phyloP scores from a whole-genome alignment of 345 rosid genomes.

The Salix dunnii region DNA sequence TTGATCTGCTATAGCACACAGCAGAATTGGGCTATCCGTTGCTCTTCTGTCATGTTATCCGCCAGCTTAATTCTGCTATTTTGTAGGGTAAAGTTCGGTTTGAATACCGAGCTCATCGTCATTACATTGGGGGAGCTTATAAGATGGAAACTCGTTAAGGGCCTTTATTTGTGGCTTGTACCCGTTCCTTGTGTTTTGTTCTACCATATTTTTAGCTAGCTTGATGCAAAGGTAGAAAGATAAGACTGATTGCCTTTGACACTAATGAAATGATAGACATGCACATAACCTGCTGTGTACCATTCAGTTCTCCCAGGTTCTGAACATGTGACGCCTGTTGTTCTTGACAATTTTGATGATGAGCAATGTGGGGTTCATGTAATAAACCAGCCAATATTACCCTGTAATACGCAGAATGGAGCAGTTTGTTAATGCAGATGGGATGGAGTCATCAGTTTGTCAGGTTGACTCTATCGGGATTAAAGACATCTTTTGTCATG shows the following conservation, averaged over 20 bases:
- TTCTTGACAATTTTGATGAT: no score
- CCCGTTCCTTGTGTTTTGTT: conserved; percentile 9
- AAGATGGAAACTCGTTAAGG: conserved; percentile 75
- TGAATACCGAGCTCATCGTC: conserved; percentile 71
- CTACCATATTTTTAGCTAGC: neutral
- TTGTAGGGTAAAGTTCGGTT: conserved; percentile 83
- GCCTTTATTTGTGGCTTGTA: conserved; percentile 69
- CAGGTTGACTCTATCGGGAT: no score
- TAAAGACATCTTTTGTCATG: no score
- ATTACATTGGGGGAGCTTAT: conserved; percentile 49
- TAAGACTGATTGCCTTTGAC: neutral
- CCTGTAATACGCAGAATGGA: no score
- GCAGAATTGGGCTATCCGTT: neutral
- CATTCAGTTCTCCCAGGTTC: no score
- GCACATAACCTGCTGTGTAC: no score
- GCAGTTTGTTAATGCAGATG: no score
- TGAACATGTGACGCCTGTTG: no score
- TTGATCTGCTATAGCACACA: neutral
- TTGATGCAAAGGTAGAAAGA: conserved; percentile 3
- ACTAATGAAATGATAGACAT: no score
- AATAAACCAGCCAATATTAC: no score
- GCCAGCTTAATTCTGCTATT: neutral
- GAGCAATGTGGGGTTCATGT: no score
- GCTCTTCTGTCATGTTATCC: neutral
- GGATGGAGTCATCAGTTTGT: no score